These are phyloP conservation scores for Aspergillus sojae DNA, from an alignment of 2,329 filamentous ascomycete species.

Conservation along the genomic window DNA sequence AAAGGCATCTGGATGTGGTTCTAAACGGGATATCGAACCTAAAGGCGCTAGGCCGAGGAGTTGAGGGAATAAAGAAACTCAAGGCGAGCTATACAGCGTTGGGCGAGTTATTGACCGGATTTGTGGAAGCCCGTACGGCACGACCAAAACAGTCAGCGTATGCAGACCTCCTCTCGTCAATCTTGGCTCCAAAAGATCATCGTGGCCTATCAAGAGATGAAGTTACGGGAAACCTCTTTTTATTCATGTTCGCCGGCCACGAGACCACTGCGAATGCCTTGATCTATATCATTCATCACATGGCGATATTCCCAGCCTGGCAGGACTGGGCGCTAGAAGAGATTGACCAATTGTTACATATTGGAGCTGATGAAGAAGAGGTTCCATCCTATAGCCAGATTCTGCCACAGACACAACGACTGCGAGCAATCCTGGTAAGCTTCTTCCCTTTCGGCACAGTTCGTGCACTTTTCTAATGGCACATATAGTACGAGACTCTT, in stretches of 20 bases:
- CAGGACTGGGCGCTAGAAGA: slow-evolving; percentile 6
- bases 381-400: not conserved
- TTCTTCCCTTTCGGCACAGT: not conserved
- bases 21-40: not conserved
- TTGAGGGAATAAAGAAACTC: not conserved
- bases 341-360: not conserved
- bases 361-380: too few species aligned
- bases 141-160: not conserved
- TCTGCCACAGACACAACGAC: not conserved
- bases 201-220: not conserved
- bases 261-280: slow-evolving; percentile 9
- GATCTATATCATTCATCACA: slow-evolving; percentile 2
- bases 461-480: not conserved
- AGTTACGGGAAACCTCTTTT: slow-evolving; percentile 2
- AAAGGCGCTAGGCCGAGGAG: not conserved
- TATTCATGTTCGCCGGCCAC: slow-evolving; percentile 11
- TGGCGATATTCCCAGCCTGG: slow-evolving; percentile 8
- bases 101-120: not conserved
- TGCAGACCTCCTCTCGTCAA: slow-evolving; percentile 1
- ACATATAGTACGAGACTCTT: slow-evolving; percentile 7
- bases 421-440: slow-evolving; percentile 8
- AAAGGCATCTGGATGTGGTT: not conserved
- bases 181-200: not conserved
- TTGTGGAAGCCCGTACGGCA: not conserved
- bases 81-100: not conserved